phyloP scores from a whole-genome alignment of 305 asterid species.

The Fraxinus angustifolia region DNA sequence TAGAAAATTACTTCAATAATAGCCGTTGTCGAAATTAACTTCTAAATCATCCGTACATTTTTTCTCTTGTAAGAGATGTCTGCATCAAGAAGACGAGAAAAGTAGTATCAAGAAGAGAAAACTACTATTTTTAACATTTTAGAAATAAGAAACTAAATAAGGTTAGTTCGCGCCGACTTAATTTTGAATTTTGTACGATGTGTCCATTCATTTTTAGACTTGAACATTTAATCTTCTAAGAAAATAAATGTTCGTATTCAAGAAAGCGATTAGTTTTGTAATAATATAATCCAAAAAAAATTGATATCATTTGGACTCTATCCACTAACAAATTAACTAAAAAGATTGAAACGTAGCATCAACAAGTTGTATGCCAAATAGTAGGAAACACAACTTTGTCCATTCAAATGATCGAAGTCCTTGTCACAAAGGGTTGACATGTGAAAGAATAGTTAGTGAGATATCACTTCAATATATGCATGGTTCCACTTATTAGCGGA shows the following conservation, averaged over 20 bases:
- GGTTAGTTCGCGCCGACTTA: not conserved
- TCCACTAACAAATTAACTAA: not conserved
- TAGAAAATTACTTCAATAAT: not conserved
- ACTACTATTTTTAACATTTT: not conserved
- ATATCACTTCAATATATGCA: not conserved
- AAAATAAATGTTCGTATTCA: not conserved
- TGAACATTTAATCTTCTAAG: not conserved
- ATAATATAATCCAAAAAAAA: too few species aligned
- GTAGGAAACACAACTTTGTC: not conserved
- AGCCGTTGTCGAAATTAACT: not conserved
- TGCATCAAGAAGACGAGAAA: not conserved
- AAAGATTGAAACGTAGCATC: not conserved
- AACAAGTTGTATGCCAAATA: not conserved
- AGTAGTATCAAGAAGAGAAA: not conserved
- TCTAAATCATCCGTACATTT: not conserved
- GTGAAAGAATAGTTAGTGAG: not conserved
- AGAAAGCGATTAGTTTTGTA: not conserved
- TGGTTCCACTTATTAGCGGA: not conserved
- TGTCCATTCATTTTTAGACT: not conserved
- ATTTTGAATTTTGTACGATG: not conserved
- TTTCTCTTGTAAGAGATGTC: not conserved
- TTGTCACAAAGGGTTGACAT: not conserved
- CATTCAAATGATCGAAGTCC: not conserved
- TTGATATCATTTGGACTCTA: not conserved
- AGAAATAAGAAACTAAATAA: not conserved